Base-by-base conservation (phyloP, 2,329 filamentous ascomycete genomes). In the Clonostachys chloroleuca region DNA sequence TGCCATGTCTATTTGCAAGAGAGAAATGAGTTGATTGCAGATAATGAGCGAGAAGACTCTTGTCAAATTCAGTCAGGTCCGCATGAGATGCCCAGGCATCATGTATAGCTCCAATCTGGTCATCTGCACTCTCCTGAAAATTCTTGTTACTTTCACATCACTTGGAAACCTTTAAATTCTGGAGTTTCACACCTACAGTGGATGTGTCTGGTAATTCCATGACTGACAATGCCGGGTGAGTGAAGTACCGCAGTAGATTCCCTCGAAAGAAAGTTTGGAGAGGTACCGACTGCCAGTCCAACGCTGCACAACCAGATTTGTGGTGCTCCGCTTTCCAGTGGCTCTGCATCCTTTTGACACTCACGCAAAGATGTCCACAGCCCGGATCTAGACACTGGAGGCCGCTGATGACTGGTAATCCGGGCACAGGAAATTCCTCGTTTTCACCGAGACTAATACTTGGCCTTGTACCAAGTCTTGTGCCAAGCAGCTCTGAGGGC, bases 201-300 rank as follows among this genome's bases (percentile, higher is more conserved):
- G 42, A 18, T 12, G 12, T 7, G 14, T 44, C 30, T 12, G 18
- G n/a, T 18, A 16, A 24, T 33, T 20, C 14, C 40, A 30, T 8
- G 2, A 14, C 41, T 20, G 40, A 17, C 40, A 12, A n/a, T 20
- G 36, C 34, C 18, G 41, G 35, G n/a, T 24, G 14, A 3, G 47
- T 50, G 18, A 54, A 54, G 34, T 54, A 54, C 6, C 46, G 48
- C 16, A 54, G 7, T 12, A 54, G 36, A 30, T 52, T 54, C 3
- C 52, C 52, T 17, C 45, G 42, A 16, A 52, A 54, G 37, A 54
- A 54, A 6, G 50, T 54, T 12, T 54, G 52, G 30, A 54, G 35
- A 2, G 42, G 40, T 1, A 43, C 44, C 2, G 35, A 9, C 4
- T 30, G 12, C 50, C 50, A 54, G 18, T 54, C 52, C 10, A 42